A percentile compares a stretch with the other conserved stretches of the same genome.
phyloP scores from a whole-genome alignment of 768 basidiomycete genomes.

The Fistulinella prunicolor region DNA sequence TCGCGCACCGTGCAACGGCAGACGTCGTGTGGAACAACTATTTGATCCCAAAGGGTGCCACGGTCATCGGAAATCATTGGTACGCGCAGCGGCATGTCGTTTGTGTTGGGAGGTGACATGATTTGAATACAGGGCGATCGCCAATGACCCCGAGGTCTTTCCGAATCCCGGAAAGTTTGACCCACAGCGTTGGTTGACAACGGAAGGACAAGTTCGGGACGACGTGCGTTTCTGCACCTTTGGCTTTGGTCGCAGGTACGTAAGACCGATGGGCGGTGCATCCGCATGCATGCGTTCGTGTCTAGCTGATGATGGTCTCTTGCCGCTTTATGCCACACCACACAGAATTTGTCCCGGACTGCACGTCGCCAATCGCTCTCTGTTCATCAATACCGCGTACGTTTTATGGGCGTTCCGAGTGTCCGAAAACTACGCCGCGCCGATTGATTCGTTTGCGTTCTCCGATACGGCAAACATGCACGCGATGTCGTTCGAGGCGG shows the following conservation, averaged over 20 bases:
- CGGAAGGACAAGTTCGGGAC: slow-evolving; percentile 22
- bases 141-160: slow-evolving; percentile 51
- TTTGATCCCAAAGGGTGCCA: slow-evolving; percentile 40
- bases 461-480: slow-evolving; percentile 31
- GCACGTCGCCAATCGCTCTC: slow-evolving; percentile 42
- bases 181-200: slow-evolving; percentile 49
- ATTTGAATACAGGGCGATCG: slow-evolving; percentile 32
- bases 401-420: slow-evolving; percentile 62
- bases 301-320: no score
- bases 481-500: slow-evolving; percentile 3
- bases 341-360: slow-evolving; percentile 28
- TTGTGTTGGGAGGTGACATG: background rate
- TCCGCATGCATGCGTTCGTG: background rate
- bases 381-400: slow-evolving; percentile 61
- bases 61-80: slow-evolving; percentile 39
- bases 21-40: slow-evolving; percentile 45
- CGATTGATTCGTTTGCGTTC: slow-evolving; percentile 60
- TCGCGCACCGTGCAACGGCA: slow-evolving; percentile 58
- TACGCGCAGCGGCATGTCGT: background rate
- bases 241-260: slow-evolving; percentile 29
- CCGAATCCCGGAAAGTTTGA: slow-evolving; percentile 54
- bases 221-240: slow-evolving; percentile 32
- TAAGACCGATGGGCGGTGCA: no score
- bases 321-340: no score
- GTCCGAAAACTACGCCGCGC: slow-evolving; percentile 41